Evolutionary conservation across 2,329 filamentous ascomycete genomes (phyloP), one percentile per base, ranked within the genome.

Genomic region (Zasmidium cellare): DNA sequence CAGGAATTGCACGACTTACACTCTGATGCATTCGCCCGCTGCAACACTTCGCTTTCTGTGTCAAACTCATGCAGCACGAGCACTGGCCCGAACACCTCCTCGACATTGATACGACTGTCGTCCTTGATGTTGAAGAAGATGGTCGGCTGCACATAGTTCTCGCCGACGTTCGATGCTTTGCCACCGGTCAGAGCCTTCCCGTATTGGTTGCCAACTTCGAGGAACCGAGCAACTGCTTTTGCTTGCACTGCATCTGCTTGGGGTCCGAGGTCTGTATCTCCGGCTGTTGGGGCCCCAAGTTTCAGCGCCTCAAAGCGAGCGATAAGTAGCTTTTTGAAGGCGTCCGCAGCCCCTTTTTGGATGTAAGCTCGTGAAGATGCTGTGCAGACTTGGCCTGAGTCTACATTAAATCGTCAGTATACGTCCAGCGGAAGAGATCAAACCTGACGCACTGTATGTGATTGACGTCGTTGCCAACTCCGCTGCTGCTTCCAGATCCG

Each of bases 11-110:
- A 31, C 14, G 28, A n/a, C 28, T 31, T 31, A 31, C 44, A 93
- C 50, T 91, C 88, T 1, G 87, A 91, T 66, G 93, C 88, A 69
- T 96, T 94, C 16, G 90, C 89, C 20, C 93, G 77, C 35, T 79
- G 76, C 20, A 93, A 72, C 0, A 89, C 90, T 62, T 91, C 87
- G 28, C 91, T 88, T 49, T 90, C 87, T 2, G 69, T 77, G 18
- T 84, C 79, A 23, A 92, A 80, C 23, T 82, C 78, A 16, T 87
- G 82, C 19, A 94, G 68, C n/a, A 84, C 85, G 1, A 91, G 88
- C 0, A 83, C 84, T 0, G 91, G 90, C 0, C 89, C 90, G 67
- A 94, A 94, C 1, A 84, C 88, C 75, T 94, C 91, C 1, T 82
- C 86, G 64, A 82, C 76, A 73, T 88, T 93, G 14, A 94, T 75